Evolutionary conservation across 1,284 basidiomycete genomes (phyloP).

Genomic region (Amylostereum areolatum): DNA sequence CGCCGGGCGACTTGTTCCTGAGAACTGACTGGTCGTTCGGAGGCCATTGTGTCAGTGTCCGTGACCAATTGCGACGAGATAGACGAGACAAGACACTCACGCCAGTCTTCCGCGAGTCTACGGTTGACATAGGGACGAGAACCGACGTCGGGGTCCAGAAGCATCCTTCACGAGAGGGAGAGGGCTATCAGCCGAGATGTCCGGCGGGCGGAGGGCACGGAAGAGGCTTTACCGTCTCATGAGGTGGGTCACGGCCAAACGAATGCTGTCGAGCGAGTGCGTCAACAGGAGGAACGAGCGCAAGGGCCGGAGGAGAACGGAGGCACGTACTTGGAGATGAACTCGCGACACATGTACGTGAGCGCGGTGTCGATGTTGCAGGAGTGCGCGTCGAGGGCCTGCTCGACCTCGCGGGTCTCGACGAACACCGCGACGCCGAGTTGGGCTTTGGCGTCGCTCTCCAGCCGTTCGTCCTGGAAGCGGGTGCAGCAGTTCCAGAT

Average conservation of each 20-base stretch:
- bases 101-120: slow-evolving; percentile 68
- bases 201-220: slow-evolving; percentile 10
- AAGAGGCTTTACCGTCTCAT: slow-evolving; percentile 52
- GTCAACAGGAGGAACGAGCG: not conserved
- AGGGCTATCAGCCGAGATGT: slow-evolving; percentile 22
- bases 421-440: slow-evolving; percentile 53
- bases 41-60: slow-evolving; percentile 8
- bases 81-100: slow-evolving; percentile 36
- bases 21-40: slow-evolving; percentile 44
- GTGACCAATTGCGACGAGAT: slow-evolving; percentile 1
- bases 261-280: slow-evolving; percentile 38
- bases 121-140: slow-evolving; percentile 48
- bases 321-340: slow-evolving; percentile 62
- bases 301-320: slow-evolving; percentile 8
- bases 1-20: slow-evolving; percentile 55
- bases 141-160: slow-evolving; percentile 26
- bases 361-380: slow-evolving; percentile 64
- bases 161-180: slow-evolving; percentile 21
- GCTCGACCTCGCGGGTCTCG: slow-evolving; percentile 60
- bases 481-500: slow-evolving; percentile 65
- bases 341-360: slow-evolving; percentile 64
- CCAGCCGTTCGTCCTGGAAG: slow-evolving; percentile 34
- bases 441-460: slow-evolving; percentile 48
- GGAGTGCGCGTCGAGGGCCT: slow-evolving; percentile 55
- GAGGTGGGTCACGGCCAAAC: slow-evolving; percentile 59